Base-by-base conservation (phyloP, 1,139 yeast species). In the Blastobotrys arbuscula region DNA sequence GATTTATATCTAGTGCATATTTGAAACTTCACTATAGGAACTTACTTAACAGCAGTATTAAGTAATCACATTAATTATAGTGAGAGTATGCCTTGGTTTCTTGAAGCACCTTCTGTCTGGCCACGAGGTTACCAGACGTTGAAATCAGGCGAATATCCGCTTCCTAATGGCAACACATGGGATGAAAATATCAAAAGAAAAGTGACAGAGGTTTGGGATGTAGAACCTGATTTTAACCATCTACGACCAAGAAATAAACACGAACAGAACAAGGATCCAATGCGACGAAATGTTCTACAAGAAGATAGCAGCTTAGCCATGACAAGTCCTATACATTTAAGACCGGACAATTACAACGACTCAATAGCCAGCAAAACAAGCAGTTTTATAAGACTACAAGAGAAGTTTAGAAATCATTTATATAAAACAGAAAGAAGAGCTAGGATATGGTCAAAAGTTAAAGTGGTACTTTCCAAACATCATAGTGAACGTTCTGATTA, bases 61-160 rank as follows among this genome's bases (percentile, higher is more conserved):
- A n/a, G n/a, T n/a, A n/a, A n/a, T n/a, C n/a, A n/a, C n/a, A n/a
- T n/a, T n/a, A n/a, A n/a, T n/a, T n/a, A n/a, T 13, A 26, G 13
- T 26, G 13, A 26, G 8, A 15, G 21, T 19, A 39, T 39, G 43
- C 43, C 37, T 3, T 42, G 47, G 42, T 38, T 44, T 12, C 20
- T 38, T n/a, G 47, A 44, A 16, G 18, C 47, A 9, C 28, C 39
- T 3, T 37, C 42, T 10, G 26, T 44, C 2, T 36, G 46, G 41
- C 47, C 38, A 15, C 28, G 23, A 21, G 45, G 37, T 15, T 43
- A 36, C 26, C 41, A 36, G 13, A 23, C 34, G 16, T 7, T 43
- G 3, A 21, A 24, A 13, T 20, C 39, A 23, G 42, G 26, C 13
- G 47, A 44, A 9, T 38, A 37, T 21, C 47, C 47, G 15, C 24